Evolutionary conservation across 257 asterid species (phyloP).

Genomic region (Salvia rosmarinus): DNA sequence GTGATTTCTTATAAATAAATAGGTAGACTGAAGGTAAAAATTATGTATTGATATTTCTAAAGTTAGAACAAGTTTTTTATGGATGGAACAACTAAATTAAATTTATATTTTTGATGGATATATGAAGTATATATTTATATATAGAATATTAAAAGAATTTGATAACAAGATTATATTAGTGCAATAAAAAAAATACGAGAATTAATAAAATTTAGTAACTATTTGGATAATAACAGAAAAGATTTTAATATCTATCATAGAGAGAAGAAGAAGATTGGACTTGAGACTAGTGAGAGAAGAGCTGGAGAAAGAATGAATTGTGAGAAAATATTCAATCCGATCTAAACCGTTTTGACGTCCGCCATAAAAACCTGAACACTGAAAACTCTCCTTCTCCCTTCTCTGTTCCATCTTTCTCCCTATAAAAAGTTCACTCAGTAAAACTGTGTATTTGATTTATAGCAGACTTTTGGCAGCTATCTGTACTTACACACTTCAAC

Average conservation of each 20-base stretch:
- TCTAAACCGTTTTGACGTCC: slow-evolving; percentile 61
- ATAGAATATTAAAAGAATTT: too few species aligned
- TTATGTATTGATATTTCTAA: too few species aligned
- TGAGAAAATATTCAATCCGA: slow-evolving; percentile 46
- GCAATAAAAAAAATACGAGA: too few species aligned
- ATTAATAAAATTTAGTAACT: too few species aligned
- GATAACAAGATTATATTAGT: too few species aligned
- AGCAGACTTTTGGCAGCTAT: slow-evolving; percentile 37
- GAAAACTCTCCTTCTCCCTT: slow-evolving; percentile 39
- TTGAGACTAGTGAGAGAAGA: slow-evolving; percentile 42
- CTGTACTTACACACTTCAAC: slow-evolving; percentile 1
- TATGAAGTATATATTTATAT: too few species aligned
- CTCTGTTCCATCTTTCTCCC: slow-evolving; percentile 46
- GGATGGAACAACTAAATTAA: too few species aligned
- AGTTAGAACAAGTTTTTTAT: too few species aligned
- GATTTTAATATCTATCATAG: not conserved
- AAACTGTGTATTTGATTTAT: slow-evolving; percentile 29
- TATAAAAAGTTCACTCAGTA: slow-evolving; percentile 40
- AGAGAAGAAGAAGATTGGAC: slow-evolving; percentile 39
- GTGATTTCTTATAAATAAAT: too few species aligned
- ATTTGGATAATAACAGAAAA: not conserved
- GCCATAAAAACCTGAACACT: slow-evolving; percentile 41
- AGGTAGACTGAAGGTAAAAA: too few species aligned
- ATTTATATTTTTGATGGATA: too few species aligned
- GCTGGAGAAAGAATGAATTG: slow-evolving; percentile 38